Conservation (phyloP, 2,329 filamentous ascomycete species). For the Hypoxylon rubiginosum region DNA sequence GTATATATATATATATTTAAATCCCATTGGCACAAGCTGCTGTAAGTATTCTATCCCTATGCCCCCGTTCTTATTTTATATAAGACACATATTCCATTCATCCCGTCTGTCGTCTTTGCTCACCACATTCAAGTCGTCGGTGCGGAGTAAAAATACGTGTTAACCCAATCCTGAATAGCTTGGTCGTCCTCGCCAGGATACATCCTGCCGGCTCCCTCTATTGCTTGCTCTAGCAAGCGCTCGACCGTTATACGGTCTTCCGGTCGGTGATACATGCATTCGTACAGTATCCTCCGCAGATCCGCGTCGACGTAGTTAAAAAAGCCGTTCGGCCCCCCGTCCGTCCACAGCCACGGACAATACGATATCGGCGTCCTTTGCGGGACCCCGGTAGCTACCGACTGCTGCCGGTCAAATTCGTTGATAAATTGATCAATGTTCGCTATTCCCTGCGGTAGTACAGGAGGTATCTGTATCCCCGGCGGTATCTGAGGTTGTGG, state of each 20-base stretch:
- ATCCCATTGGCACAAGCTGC: background rate
- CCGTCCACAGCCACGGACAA: slow-evolving; percentile 37
- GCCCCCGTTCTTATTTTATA: background rate
- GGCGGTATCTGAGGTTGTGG: slow-evolving; percentile 40
- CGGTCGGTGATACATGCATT: slow-evolving; percentile 46
- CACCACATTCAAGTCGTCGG: background rate
- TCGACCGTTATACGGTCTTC: slow-evolving; percentile 39
- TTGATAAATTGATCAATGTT: background rate
- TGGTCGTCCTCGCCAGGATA: slow-evolving; percentile 37
- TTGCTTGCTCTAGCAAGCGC: slow-evolving; percentile 32
- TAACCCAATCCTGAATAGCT: slow-evolving; percentile 33
- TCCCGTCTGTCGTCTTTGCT: background rate
- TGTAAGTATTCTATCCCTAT: background rate
- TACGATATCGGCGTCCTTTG: slow-evolving; percentile 38
- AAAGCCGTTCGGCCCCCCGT: slow-evolving; percentile 4
- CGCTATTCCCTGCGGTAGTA: background rate
- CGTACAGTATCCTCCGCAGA: slow-evolving; percentile 39
- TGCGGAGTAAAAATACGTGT: slow-evolving; percentile 34
- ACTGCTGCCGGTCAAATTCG: background rate
- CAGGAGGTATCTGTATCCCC: slow-evolving; percentile 3
- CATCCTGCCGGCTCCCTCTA: background rate
- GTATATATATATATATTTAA: background rate
- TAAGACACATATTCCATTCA: background rate
- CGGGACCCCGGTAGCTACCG: background rate
- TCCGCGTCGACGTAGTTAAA: slow-evolving; percentile 37